These are phyloP conservation scores for Lepidium aucheri DNA, from an alignment of 345 rosid genomes.

Conservation along the genomic window DNA sequence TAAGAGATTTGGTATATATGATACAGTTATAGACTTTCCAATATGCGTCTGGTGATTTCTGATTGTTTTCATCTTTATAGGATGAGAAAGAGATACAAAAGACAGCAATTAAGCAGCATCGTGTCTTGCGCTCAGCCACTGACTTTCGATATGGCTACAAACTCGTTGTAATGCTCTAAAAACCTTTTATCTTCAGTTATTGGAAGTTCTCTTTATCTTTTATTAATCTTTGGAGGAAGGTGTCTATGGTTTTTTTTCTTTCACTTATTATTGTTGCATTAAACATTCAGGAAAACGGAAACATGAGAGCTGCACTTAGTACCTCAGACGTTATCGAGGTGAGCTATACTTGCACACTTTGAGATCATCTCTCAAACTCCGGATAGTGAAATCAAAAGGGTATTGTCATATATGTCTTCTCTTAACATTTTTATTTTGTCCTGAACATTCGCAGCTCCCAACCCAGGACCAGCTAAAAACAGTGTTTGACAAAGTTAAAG, in stretches of 20 bases:
- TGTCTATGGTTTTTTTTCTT: neutral
- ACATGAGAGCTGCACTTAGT: constrained; percentile 69
- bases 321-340: constrained; percentile 79
- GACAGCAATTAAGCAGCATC: constrained; percentile 75
- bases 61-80: constrained; percentile 29
- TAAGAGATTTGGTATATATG: neutral
- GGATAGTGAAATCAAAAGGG: neutral
- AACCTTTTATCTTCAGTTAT: neutral
- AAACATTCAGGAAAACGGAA: constrained; percentile 64
- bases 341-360: neutral
- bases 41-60: constrained; percentile 1
- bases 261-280: neutral
- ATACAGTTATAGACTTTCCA: neutral
- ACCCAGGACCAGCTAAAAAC: constrained; percentile 77
- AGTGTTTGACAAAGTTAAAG: constrained; percentile 79
- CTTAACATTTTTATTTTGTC: neutral
- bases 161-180: constrained; percentile 60
- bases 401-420: neutral
- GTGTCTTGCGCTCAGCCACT: constrained; percentile 53
- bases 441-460: constrained; percentile 56
- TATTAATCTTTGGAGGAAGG: neutral
- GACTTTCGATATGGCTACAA: constrained; percentile 97
- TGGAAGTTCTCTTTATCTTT: neutral
- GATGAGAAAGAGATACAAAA: constrained; percentile 91
- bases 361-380: neutral